Evolutionary conservation across 1,284 basidiomycete genomes (phyloP).

Genomic region (Volvariella surrecta): DNA sequence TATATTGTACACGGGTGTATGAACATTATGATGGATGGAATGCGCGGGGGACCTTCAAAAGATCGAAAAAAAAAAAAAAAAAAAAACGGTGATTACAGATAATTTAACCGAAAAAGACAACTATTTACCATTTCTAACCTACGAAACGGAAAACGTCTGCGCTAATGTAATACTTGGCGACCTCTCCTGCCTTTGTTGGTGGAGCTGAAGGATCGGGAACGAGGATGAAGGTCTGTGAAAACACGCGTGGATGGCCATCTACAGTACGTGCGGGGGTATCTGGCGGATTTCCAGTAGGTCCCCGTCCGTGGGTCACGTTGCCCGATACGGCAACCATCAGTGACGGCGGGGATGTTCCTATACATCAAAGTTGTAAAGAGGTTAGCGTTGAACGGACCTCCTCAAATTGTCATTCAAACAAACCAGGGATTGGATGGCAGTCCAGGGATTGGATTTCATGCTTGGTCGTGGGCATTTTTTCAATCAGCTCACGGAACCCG

Average conservation of each 20-base stretch:
- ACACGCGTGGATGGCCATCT: conserved; percentile 75
- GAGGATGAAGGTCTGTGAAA: conserved; percentile 80
- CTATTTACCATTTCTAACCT: conserved; percentile 31
- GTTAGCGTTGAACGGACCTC: neutral
- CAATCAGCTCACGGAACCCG: conserved; percentile 55
- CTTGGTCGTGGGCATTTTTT: conserved; percentile 64
- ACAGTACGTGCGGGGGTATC: conserved; percentile 41
- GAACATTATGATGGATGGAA: no score
- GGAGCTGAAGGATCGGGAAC: conserved; percentile 62
- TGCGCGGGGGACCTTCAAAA: no score
- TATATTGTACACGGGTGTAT: no score
- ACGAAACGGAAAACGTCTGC: conserved; percentile 74
- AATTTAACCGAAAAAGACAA: no score
- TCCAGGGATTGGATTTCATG: conserved; percentile 83
- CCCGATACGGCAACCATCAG: conserved; percentile 72
- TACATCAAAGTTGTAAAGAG: conserved; percentile 1
- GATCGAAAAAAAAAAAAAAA: no score
- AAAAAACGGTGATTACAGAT: no score
- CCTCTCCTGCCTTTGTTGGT: conserved; percentile 54
- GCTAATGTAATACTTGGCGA: conserved; percentile 72
- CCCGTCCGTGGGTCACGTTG: conserved; percentile 65
- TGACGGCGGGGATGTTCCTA: conserved; percentile 70
- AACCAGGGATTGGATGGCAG: conserved; percentile 81
- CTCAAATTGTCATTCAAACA: conserved; percentile 13
- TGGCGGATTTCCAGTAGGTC: conserved; percentile 45